Base-by-base conservation (phyloP, 805 yeast species). In the Isabelozyma pseudorhagii region DNA sequence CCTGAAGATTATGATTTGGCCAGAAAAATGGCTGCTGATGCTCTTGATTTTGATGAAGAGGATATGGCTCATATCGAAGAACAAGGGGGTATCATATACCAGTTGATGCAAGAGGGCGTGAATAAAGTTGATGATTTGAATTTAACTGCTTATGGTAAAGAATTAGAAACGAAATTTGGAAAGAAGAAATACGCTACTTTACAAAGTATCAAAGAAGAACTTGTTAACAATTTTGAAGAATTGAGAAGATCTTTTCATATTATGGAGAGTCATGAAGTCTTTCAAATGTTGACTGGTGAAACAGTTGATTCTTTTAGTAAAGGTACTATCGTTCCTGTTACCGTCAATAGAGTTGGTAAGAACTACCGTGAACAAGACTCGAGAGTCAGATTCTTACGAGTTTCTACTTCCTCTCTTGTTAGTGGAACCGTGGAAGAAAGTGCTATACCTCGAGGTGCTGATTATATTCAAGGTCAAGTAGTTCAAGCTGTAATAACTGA, bases 1-100 rank as follows among this genome's bases (percentile, higher is more conserved):
- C 98, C 98, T 7, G 98, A 94, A 68, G 99, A 94, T 70, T 94
- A 94, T 66, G 96, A 89, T 55, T 77, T 94, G 57, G 98, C 97
- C 3, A 82, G 94, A 46, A 94, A 94, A 66, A 94, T 94, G 92
- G 98, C 97, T 7, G 94, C 97, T 1, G 99, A 94, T 74, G 98
- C 99, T 1, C 78, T 94, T 55, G 99, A 93, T 64, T 79, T 92
- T 55, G 97, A 91, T 59, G 99, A 96, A 60, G 98, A 93, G 67
- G 97, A 91, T 55, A 77, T 89, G 61, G 86, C 84, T 2, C 92
- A 86, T 49, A 67, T 85, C 44, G 92, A 89, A 62, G 86, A 84
- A 53, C 87, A 86, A 52, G 94, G 92, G 45, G 92, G 92, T 43
- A 88, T 90, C 2, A 86, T 89, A 53, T 82, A 82, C 52, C 85